phyloP scores from a whole-genome alignment of 2,329 filamentous ascomycete genomes.

The Periconia sp. region DNA sequence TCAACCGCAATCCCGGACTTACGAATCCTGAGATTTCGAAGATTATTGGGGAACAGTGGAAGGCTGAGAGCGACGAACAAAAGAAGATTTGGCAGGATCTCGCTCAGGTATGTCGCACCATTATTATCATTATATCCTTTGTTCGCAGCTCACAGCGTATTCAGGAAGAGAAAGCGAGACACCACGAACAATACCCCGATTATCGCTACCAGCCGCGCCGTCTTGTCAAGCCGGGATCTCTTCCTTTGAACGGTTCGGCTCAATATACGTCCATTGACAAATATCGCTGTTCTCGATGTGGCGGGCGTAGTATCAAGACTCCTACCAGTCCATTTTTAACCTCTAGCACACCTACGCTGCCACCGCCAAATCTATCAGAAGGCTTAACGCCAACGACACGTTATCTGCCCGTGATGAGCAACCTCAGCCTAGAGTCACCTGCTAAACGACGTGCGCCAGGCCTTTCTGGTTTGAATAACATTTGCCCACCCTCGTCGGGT shows the following conservation, averaged over 20 bases:
- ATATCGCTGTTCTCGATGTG: constrained; percentile 71
- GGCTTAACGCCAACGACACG: constrained; percentile 39
- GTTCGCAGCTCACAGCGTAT: constrained; percentile 18
- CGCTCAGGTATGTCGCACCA: constrained; percentile 69
- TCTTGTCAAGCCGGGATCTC: constrained; percentile 47
- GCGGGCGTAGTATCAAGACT: constrained; percentile 69
- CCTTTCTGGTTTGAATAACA: constrained; percentile 35
- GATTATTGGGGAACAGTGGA: constrained; percentile 94
- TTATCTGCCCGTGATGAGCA: constrained; percentile 46
- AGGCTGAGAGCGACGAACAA: constrained; percentile 71
- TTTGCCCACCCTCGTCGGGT: constrained; percentile 30
- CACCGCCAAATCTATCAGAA: constrained; percentile 43
- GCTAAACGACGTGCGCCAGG: constrained; percentile 27
- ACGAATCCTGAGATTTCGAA: constrained; percentile 97
- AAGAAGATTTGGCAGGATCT: constrained; percentile 88
- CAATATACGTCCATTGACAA: constrained; percentile 50
- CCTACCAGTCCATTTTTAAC: constrained; percentile 63
- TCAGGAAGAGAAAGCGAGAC: constrained; percentile 85
- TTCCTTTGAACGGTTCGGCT: constrained; percentile 37
- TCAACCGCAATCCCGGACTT: constrained; percentile 82
- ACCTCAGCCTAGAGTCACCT: constrained; percentile 49
- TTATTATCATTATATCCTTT: constrained; percentile 1
- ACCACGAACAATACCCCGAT: constrained; percentile 87
- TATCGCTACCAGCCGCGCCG: constrained; percentile 90
- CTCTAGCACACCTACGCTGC: constrained; percentile 46